Percentiles rank a stretch among this genome's conserved stretches.
These are phyloP conservation scores for Grigorovia yakushimaensis DNA, from an alignment of 805 yeast genomes.

Conservation along the genomic window DNA sequence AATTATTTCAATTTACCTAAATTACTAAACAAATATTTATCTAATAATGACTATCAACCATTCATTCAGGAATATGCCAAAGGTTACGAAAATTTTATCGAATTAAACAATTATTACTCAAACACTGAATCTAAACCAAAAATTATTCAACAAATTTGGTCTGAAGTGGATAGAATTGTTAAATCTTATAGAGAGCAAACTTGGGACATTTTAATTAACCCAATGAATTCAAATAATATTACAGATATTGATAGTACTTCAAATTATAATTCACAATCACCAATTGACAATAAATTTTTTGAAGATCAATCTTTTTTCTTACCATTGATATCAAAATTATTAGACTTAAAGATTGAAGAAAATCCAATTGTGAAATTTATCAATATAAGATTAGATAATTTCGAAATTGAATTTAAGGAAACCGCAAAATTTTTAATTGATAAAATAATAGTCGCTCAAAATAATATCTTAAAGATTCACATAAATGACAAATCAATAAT, in stretches of 20 bases:
- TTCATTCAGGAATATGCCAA: constrained; percentile 47
- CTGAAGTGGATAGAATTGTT: constrained; percentile 43
- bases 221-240: constrained; percentile 7
- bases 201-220: constrained; percentile 38
- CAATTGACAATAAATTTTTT: background rate
- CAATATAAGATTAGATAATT: constrained; percentile 36
- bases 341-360: constrained; percentile 53
- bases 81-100: constrained; percentile 26
- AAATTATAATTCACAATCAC: background rate
- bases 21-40: constrained; percentile 34
- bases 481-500: constrained; percentile 7
- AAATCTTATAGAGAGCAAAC: constrained; percentile 42
- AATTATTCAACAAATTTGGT: constrained; percentile 46
- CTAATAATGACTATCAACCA: constrained; percentile 45
- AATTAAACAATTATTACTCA: constrained; percentile 7
- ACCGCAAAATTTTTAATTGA: constrained; percentile 34
- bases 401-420: constrained; percentile 32
- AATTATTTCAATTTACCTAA: constrained; percentile 51
- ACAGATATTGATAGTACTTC: background rate
- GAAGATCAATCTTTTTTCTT: constrained; percentile 28
- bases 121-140: constrained; percentile 7
- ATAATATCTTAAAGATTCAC: constrained; percentile 28
- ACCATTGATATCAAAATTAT: constrained; percentile 40
- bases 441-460: constrained; percentile 33
- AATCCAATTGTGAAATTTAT: constrained; percentile 62